Evolutionary conservation across 768 basidiomycete genomes (phyloP), one percentile per base, ranked within the genome.

Genomic region (Cyclocybe cylindracea): DNA sequence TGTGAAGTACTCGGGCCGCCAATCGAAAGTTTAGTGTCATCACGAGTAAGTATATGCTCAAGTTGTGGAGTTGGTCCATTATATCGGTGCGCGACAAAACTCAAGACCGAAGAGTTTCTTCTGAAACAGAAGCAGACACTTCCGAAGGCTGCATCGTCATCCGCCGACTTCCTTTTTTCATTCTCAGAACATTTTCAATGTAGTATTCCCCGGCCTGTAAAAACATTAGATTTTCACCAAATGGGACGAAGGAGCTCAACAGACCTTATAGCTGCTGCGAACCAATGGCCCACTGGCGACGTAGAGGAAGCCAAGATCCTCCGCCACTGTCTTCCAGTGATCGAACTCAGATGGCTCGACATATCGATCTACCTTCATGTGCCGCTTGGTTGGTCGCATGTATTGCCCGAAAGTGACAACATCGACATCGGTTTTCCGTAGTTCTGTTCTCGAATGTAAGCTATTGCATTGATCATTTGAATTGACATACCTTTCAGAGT

Each of bases 331-430:
- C 66, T 89, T 94, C 96, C 96, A 99, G 50, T 79, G 74, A 55
- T 91, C 89, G 61, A 98, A 99, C 66, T 98, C 95, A 4, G 84
- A 81, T 1, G 97, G 97, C 54, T 92, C 85, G 18, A 98, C 94
- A 61, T 99, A 99, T 31, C 93, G 89, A 59, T 93, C 89, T 8
- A 99, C 97, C 70, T 98, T 99, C 97, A 99, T 98, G 70, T 99
- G 97, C 29, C 87, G 83, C 70, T 98, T 98, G 7, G 97, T 98
- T 6, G 97, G 97, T 44, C 97, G 89, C 97, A 99, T 98, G 70
- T 99, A 99, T 72, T 99, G 97, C 2, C 97, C 97, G 66, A 99
- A 98, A 2, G 97, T 99, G 29, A 99, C 94, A 5, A 99, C 96
- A 63, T 98, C 96, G 40, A 98, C 95, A 58, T 93, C 81, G 41